Evolutionary conservation across 1,284 basidiomycete genomes (phyloP).

Genomic region (Somion occarium): DNA sequence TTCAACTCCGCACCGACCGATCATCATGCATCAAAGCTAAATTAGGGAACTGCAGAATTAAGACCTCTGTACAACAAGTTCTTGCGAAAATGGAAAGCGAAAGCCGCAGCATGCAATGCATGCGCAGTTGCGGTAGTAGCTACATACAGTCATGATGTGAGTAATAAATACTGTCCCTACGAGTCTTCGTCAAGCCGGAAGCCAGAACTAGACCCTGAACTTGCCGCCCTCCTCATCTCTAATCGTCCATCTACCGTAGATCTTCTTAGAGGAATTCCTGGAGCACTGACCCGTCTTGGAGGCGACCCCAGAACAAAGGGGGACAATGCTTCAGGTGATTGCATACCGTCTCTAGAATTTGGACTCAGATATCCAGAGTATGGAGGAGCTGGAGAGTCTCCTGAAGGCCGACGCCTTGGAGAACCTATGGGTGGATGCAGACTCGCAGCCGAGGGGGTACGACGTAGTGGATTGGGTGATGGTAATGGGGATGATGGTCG

Average conservation of each 20-base stretch:
- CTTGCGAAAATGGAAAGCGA: no score
- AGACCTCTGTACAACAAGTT: no score
- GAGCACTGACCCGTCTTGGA: slow-evolving; percentile 14
- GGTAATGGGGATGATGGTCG: slow-evolving; percentile 17
- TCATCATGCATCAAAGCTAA: no score
- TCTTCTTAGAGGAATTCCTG: slow-evolving; percentile 8
- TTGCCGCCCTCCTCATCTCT: slow-evolving; percentile 23
- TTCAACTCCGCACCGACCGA: no score
- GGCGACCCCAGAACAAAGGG: slow-evolving; percentile 18
- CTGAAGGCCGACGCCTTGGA: slow-evolving; percentile 12
- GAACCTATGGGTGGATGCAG: slow-evolving; percentile 20
- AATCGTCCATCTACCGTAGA: slow-evolving; percentile 14
- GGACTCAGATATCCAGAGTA: slow-evolving; percentile 7
- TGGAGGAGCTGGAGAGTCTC: slow-evolving; percentile 17
- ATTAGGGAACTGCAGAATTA: no score
- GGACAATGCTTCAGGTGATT: slow-evolving; percentile 10
- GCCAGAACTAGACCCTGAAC: slow-evolving; percentile 7
- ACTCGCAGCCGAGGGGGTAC: slow-evolving; percentile 19
- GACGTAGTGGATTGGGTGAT: slow-evolving; percentile 12
- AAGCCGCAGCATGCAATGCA: no score
- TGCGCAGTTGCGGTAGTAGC: no score
- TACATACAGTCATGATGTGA: neutral
- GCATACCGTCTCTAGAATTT: slow-evolving; percentile 6
- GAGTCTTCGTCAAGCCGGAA: slow-evolving; percentile 1
- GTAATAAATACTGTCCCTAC: no score